Evolutionary conservation across 805 yeast species (phyloP).

Genomic region (Yueomyces sp.): DNA sequence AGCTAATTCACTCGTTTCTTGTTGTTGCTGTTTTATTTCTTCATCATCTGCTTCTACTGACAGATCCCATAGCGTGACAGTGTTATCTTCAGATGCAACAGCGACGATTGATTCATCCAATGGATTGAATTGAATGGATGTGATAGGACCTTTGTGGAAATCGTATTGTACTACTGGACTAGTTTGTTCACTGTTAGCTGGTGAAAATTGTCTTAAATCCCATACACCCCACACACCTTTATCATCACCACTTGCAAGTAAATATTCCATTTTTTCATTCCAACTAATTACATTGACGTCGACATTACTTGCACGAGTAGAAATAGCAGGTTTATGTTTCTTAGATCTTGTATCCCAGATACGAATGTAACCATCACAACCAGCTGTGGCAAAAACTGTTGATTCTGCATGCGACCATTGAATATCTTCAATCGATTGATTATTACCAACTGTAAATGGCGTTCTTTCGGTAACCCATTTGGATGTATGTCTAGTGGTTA

Average conservation of each 20-base stretch:
- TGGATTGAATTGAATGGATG: slow-evolving; percentile 90
- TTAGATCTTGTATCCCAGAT: slow-evolving; percentile 96
- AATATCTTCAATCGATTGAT: slow-evolving; percentile 82
- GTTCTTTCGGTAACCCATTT: slow-evolving; percentile 79
- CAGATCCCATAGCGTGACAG: slow-evolving; percentile 95
- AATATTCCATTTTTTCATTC: slow-evolving; percentile 76
- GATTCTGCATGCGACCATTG: slow-evolving; percentile 92
- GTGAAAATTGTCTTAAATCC: slow-evolving; percentile 82
- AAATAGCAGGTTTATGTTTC: slow-evolving; percentile 81
- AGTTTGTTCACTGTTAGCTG: slow-evolving; percentile 27
- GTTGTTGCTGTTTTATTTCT: slow-evolving; percentile 76
- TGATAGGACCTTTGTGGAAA: slow-evolving; percentile 88
- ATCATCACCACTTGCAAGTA: slow-evolving; percentile 92
- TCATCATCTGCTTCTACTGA: slow-evolving; percentile 99
- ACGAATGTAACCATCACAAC: slow-evolving; percentile 72
- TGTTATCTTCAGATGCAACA: slow-evolving; percentile 91
- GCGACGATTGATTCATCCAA: slow-evolving; percentile 91
- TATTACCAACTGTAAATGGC: slow-evolving; percentile 50
- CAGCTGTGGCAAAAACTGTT: slow-evolving; percentile 92
- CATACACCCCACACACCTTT: slow-evolving; percentile 97
- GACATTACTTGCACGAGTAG: slow-evolving; percentile 62
- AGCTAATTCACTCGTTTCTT: slow-evolving; percentile 64
- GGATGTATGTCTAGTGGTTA: slow-evolving; percentile 63
- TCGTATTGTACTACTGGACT: slow-evolving; percentile 89
- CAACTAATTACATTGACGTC: slow-evolving; percentile 95